Evolutionary conservation across 192 early-diverging fungal species (phyloP), one percentile per base, ranked within the genome.

Genomic region (Backusella westeae): DNA sequence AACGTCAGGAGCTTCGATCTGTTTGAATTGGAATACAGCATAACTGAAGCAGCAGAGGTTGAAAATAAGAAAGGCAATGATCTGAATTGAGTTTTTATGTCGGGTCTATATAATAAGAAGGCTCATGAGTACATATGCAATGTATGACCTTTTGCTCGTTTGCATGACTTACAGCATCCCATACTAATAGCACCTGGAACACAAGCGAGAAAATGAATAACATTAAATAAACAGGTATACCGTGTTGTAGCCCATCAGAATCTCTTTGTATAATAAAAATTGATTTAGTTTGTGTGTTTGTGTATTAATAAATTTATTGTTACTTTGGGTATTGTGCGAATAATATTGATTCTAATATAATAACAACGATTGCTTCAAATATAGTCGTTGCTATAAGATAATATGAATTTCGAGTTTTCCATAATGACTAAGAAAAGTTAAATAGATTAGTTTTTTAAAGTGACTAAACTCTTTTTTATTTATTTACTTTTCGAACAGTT

Each of bases 121-220:
- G n/a, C 15, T 66, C 36, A 71, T 23, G n/a, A 19, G 49, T 42
- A 26, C 32, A 59, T 26, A 15, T 63, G 26, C 9, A 6, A 42
- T 41, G 32, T 44, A 68, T 56, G 35, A 77, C 67, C 29, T 69
- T 69, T 70, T 4, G 5, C 46, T 49, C 46, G 19, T 49, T 49
- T 63, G 53, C 32, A 71, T 53, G 19, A 85, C 89, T 84, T 84
- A 92, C 93, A 21, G 93, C 90, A 76, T 94, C 93, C 85, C 87
- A 88, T 12, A 85, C 80, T 66, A 94, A 81, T 12, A 84, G 75
- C n/a, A 92, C 84, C 63, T 90, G 87, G 67, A 91, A 94, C 15
- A 94, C 71, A 80, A 91, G 91, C 3, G 91, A 87, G 49, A 91
- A 81, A 68, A 90, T 88, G 75, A 94, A 94, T 67, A 94, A 89